phyloP scores from a whole-genome alignment of 768 basidiomycete genomes.

The Pholiota conissans region DNA sequence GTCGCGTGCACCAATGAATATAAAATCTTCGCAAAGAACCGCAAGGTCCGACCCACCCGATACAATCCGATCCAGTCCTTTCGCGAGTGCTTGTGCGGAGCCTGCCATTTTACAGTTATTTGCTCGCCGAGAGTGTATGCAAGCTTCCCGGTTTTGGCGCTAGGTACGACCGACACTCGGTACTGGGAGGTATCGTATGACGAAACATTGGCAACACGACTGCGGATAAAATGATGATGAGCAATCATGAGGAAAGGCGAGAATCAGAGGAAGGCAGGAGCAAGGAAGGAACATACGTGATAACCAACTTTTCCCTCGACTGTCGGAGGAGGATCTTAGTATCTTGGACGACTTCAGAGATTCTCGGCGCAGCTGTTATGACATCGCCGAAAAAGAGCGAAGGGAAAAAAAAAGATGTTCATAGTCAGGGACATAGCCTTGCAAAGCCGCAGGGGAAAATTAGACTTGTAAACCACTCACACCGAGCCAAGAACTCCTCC shows the following conservation, averaged over 20 bases:
- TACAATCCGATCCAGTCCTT: slow-evolving; percentile 97
- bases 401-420: not conserved
- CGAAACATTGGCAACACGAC: slow-evolving; percentile 80
- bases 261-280: not conserved
- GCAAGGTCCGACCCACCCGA: slow-evolving; percentile 45
- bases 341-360: slow-evolving; percentile 90
- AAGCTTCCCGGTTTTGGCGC: slow-evolving; percentile 43
- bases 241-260: not conserved
- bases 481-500: slow-evolving; percentile 91
- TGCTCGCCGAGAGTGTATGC: slow-evolving; percentile 91
- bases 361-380: slow-evolving; percentile 74
- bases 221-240: slow-evolving; percentile 24
- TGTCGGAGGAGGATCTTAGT: slow-evolving; percentile 91
- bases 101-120: slow-evolving; percentile 84
- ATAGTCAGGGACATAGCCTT: not conserved
- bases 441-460: not conserved
- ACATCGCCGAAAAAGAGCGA: too few species aligned
- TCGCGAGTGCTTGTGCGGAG: slow-evolving; percentile 81
- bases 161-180: slow-evolving; percentile 59
- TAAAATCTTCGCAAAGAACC: not conserved
- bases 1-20: slow-evolving; percentile 7
- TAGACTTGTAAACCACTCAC: slow-evolving; percentile 47
- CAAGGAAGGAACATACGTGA: slow-evolving; percentile 63
- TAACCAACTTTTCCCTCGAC: slow-evolving; percentile 86
- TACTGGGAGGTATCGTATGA: slow-evolving; percentile 82